Evolutionary conservation across 2,329 filamentous ascomycete genomes (phyloP).

Genomic region (Aspergillus glaucus): DNA sequence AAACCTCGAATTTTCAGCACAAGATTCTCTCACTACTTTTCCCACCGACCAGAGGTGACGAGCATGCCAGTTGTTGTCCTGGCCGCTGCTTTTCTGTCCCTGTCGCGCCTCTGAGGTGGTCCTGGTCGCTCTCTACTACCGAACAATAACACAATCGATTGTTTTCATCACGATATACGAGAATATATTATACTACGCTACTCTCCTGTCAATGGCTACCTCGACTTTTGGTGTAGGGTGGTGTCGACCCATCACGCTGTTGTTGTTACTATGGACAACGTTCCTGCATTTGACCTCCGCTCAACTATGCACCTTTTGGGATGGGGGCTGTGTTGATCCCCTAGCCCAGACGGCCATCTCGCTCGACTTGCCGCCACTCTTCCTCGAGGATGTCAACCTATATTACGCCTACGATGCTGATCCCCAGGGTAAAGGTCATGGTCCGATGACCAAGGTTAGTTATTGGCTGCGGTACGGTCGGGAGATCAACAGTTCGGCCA

Average conservation of each 20-base stretch:
- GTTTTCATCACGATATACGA: background rate
- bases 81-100: conserved; percentile 11
- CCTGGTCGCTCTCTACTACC: conserved; percentile 13
- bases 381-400: conserved; percentile 25
- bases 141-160: background rate
- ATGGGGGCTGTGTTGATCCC: conserved; percentile 30
- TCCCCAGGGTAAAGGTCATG: conserved; percentile 22
- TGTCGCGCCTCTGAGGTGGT: conserved; percentile 16
- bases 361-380: conserved; percentile 29
- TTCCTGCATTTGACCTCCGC: conserved; percentile 17
- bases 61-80: conserved; percentile 18
- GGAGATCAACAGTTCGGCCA: conserved; percentile 19
- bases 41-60: conserved; percentile 1
- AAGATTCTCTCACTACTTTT: background rate
- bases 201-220: conserved; percentile 13
- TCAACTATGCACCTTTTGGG: conserved; percentile 31
- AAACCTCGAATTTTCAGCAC: background rate
- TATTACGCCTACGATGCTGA: conserved; percentile 32
- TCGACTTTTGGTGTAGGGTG: conserved; percentile 5
- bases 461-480: conserved; percentile 33
- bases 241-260: conserved; percentile 7
- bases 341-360: conserved; percentile 31
- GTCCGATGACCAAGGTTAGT: conserved; percentile 30
- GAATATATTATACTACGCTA: conserved; percentile 4
- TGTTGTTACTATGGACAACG: conserved; percentile 15